These are phyloP conservation scores for Phytopythium helicoides DNA, from an alignment of 352 stramenopile genomes.

Conservation along the genomic window DNA sequence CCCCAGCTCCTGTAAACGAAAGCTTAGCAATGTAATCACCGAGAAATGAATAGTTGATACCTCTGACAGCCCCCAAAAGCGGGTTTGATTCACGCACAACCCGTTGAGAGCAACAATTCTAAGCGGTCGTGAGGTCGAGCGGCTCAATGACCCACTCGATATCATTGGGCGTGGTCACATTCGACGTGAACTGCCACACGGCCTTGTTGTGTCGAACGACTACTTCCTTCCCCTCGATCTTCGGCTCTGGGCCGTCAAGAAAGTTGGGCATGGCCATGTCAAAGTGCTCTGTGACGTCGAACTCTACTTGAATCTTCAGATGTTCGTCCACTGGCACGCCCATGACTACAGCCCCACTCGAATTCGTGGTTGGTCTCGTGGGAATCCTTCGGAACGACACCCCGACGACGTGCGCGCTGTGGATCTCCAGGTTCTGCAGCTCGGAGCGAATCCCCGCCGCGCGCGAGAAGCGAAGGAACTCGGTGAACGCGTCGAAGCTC, in stretches of 20 bases:
- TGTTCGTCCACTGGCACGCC: slow-evolving; percentile 18
- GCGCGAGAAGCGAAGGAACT: slow-evolving; percentile 11
- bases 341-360: slow-evolving; percentile 11
- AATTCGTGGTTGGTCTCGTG: slow-evolving; percentile 15
- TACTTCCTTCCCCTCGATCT: slow-evolving; percentile 4
- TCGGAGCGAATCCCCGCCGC: slow-evolving; percentile 11
- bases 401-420: slow-evolving; percentile 19
- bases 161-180: slow-evolving; percentile 18
- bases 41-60: too few relatives aligned
- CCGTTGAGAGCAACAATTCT: too few relatives aligned
- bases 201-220: slow-evolving; percentile 13
- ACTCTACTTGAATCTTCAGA: slow-evolving; percentile 21
- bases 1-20: too few relatives aligned
- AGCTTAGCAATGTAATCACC: too few relatives aligned
- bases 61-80: too few relatives aligned
- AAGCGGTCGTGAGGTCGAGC: slow-evolving; percentile 14
- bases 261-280: slow-evolving; percentile 11
- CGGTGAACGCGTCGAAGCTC: slow-evolving; percentile 25
- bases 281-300: slow-evolving; percentile 26
- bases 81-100: too few relatives aligned
- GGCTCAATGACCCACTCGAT: slow-evolving; percentile 30
- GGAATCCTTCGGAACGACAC: slow-evolving; percentile 14
- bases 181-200: slow-evolving; percentile 30
- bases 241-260: neutral
- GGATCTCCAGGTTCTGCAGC: slow-evolving; percentile 22